Base-by-base conservation (phyloP, 1,284 basidiomycete genomes). In the Microbotryomycetes sp. region DNA sequence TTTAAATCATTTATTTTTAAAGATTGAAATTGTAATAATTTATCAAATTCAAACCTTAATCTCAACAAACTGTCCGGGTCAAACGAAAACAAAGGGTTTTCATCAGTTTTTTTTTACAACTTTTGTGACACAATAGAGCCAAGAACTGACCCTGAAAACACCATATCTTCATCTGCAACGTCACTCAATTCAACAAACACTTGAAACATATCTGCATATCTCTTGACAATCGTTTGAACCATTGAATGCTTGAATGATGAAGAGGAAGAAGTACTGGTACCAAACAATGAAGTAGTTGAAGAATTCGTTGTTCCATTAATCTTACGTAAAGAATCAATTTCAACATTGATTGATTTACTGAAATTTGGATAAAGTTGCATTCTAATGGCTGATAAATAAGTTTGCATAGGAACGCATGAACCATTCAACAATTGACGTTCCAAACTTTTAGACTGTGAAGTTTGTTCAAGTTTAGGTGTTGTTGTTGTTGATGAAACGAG, bases 311-410 rank as follows among this genome's bases (percentile, higher is more conserved):
- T 83, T 71, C 92, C 89, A 1, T 86, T 87, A 19, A 92, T 77
- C 72, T 84, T 87, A 74, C 86, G 90, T 62, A 96, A 76, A 46
- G 84, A 83, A 23, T 92, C 88, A 49, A 87, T 78, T 68, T 94
- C 84, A 23, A 86, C 83, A n/a, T 86, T 83, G 85, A 94, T 88
- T 36, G 82, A 82, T 71, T 88, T 92, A 73, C 92, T 87, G 76
- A 92, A 94, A 9, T 87, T 79, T 0, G 92, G 92, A 89, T 91
- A 96, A 79, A 96, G 84, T 66, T 85, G 82, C 60, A 96, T 76
- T 26, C 89, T 85, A 56, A 92, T 79, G 1, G 82, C 81, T 73
- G 90, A 88, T 51, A 92, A 79, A 74, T 86, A 90, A 1, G 82
- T 81, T 70, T 92, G 86, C 19, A 92, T 80, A 7, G 91, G 88